These are phyloP conservation scores for Cercospora beticola DNA, from an alignment of 2,329 filamentous ascomycete species.

Conservation along the genomic window DNA sequence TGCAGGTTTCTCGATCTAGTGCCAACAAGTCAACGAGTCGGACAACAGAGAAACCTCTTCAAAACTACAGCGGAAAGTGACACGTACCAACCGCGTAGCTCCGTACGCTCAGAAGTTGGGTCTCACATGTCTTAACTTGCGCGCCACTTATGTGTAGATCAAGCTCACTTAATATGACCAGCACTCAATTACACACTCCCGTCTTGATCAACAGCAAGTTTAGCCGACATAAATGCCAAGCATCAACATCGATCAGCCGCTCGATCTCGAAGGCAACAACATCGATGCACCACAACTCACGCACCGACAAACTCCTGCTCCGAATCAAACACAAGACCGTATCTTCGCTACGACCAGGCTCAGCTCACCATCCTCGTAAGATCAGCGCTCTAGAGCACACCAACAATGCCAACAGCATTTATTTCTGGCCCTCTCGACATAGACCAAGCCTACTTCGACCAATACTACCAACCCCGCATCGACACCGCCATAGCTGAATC, in stretches of 20 bases:
- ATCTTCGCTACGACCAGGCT: not conserved
- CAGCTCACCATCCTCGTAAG: not conserved
- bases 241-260: not conserved
- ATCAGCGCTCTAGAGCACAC: not conserved
- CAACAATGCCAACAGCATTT: constrained; percentile 7
- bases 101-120: not conserved
- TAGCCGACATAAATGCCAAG: not conserved
- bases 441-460: constrained; percentile 10
- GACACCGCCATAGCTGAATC: not conserved
- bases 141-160: not conserved
- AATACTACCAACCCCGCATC: constrained; percentile 14
- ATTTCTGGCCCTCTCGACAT: constrained; percentile 21
- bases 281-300: not conserved
- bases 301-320: not conserved
- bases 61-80: no score
- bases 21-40: no score
- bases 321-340: not conserved
- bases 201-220: not conserved
- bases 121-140: not conserved
- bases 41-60: no score
- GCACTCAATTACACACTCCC: not conserved
- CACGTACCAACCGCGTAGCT: no score
- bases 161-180: not conserved
- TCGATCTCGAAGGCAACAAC: not conserved
- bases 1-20: not conserved